phyloP scores from a whole-genome alignment of 257 asterid species.

The Petrea volubilis region DNA sequence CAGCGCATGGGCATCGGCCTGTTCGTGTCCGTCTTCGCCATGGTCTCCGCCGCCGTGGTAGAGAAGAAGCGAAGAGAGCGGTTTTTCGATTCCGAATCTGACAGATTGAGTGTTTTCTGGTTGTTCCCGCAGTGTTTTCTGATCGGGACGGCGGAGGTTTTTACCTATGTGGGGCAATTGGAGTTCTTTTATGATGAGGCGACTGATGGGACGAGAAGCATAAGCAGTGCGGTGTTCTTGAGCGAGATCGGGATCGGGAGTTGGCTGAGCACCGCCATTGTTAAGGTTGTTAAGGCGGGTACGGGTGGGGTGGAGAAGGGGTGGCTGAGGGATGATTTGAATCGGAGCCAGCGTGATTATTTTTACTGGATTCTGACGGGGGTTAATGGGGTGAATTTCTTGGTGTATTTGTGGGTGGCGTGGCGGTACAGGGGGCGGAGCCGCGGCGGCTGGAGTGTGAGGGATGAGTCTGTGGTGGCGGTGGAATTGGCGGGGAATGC shows the following conservation, averaged over 20 bases:
- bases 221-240: slow-evolving; percentile 76
- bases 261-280: slow-evolving; percentile 76
- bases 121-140: slow-evolving; percentile 72
- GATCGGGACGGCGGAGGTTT: slow-evolving; percentile 68
- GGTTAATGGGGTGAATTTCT: slow-evolving; percentile 55
- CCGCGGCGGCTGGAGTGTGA: slow-evolving; percentile 25
- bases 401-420: slow-evolving; percentile 51
- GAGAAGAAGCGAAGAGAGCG: slow-evolving; percentile 49
- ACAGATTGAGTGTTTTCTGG: slow-evolving; percentile 54
- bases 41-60: slow-evolving; percentile 61
- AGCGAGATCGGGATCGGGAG: slow-evolving; percentile 86
- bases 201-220: slow-evolving; percentile 74
- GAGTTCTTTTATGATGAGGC: slow-evolving; percentile 81
- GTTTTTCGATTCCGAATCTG: background rate
- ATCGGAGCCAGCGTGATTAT: slow-evolving; percentile 52
- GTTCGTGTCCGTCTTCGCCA: slow-evolving; percentile 64
- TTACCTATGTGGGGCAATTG: slow-evolving; percentile 76
- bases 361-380: slow-evolving; percentile 65
- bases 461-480: slow-evolving; percentile 27
- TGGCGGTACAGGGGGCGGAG: slow-evolving; percentile 41
- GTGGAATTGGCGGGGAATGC: slow-evolving; percentile 9
- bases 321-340: slow-evolving; percentile 64
- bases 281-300: slow-evolving; percentile 43
- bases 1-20: slow-evolving; percentile 77
- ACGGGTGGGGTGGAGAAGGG: slow-evolving; percentile 51